phyloP scores from a whole-genome alignment of 179 eudicot genomes.

The Camellia oleifera region DNA sequence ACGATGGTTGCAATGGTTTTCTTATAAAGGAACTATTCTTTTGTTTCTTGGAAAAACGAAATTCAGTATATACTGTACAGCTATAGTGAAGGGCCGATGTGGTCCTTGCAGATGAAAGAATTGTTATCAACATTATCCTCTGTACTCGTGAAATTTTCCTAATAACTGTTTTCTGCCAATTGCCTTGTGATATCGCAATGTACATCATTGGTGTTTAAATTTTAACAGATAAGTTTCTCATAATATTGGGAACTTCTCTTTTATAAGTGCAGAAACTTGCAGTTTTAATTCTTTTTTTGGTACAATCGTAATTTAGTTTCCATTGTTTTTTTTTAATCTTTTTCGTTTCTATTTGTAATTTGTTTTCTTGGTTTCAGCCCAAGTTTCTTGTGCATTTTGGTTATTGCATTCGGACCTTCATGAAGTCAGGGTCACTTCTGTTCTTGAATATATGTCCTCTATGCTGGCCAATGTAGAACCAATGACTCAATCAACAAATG shows the following conservation, averaged over 20 bases:
- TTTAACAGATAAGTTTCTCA: background rate
- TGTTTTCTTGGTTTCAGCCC: conserved; percentile 38
- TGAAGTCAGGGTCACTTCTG: conserved; percentile 44
- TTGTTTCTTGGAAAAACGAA: background rate
- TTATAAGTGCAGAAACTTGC: background rate
- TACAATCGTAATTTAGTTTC: background rate
- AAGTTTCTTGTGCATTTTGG: conserved; percentile 69
- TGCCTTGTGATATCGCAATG: background rate
- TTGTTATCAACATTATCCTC: too few species aligned
- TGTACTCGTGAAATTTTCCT: too few species aligned
- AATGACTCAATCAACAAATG: conserved; percentile 26
- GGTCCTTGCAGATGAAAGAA: background rate
- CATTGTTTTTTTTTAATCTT: background rate
- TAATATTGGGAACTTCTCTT: background rate
- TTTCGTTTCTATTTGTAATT: background rate
- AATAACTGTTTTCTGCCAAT: background rate
- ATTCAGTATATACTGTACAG: background rate
- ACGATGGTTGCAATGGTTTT: background rate
- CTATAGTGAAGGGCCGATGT: background rate
- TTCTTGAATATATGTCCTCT: conserved; percentile 74
- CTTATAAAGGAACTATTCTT: background rate
- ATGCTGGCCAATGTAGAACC: conserved; percentile 61
- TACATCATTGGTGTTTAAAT: background rate
- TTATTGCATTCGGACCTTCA: conserved; percentile 67
- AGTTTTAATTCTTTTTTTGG: background rate